These are phyloP conservation scores for Hypoxylon sp. DNA, from an alignment of 2,329 filamentous ascomycete species.

Conservation along the genomic window DNA sequence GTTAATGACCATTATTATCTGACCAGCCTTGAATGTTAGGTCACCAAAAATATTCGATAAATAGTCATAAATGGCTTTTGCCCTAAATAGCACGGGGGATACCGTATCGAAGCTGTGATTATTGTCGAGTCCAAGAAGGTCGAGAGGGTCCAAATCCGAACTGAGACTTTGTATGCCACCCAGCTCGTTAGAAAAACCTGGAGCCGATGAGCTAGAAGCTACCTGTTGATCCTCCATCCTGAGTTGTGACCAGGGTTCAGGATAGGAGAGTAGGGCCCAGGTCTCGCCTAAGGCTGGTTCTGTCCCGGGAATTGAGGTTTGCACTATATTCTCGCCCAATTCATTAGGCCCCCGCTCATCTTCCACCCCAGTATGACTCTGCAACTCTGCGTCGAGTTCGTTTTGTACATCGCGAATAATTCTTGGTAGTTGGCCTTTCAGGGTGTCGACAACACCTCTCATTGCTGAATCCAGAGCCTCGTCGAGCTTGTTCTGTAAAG, in stretches of 20 bases:
- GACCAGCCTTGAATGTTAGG: slow-evolving; percentile 61
- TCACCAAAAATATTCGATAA: slow-evolving; percentile 93
- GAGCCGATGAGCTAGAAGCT: neutral
- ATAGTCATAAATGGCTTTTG: slow-evolving; percentile 96
- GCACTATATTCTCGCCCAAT: neutral
- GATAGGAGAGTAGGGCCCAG: neutral
- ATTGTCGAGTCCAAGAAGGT: neutral
- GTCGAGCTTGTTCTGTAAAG: slow-evolving; percentile 17
- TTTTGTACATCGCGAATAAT: slow-evolving; percentile 8
- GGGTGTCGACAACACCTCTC: neutral
- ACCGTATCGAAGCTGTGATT: slow-evolving; percentile 53
- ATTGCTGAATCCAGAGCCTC: slow-evolving; percentile 19
- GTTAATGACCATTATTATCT: neutral
- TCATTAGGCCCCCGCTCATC: neutral
- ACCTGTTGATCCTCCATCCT: neutral
- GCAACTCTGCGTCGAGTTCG: slow-evolving; percentile 10
- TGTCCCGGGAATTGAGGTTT: neutral
- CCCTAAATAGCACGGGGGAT: slow-evolving; percentile 83
- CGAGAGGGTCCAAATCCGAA: neutral
- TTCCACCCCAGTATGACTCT: neutral
- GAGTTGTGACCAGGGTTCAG: slow-evolving; percentile 4
- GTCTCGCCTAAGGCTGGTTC: neutral
- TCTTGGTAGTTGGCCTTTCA: slow-evolving; percentile 11
- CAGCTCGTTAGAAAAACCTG: neutral
- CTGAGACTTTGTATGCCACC: neutral